phyloP scores from a whole-genome alignment of 257 asterid genomes.

The Solanum bulbocastanum region DNA sequence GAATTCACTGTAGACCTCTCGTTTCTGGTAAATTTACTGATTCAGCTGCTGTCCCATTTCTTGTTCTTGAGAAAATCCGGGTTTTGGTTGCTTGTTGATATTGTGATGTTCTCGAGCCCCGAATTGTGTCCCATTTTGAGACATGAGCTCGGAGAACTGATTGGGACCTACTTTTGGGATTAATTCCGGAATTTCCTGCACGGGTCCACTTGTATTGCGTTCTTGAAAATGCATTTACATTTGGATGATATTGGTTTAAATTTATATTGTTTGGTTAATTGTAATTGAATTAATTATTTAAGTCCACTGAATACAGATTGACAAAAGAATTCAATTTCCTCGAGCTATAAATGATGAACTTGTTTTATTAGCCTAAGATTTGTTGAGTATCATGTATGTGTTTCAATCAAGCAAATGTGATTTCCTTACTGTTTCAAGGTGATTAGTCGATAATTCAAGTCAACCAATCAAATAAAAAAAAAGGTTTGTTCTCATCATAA shows the following conservation, averaged over 20 bases:
- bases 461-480: not conserved
- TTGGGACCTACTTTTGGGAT: no score
- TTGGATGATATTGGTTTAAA: not conserved
- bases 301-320: not conserved
- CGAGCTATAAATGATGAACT: not conserved
- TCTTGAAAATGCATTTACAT: not conserved
- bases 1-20: no score
- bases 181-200: no score
- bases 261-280: not conserved
- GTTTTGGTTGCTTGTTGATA: no score
- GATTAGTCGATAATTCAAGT: not conserved
- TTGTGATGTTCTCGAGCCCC: no score
- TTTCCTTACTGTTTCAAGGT: not conserved
- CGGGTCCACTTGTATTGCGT: not conserved
- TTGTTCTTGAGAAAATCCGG: no score
- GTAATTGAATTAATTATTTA: not conserved
- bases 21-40: no score
- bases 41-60: no score
- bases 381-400: fast-evolving
- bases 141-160: no score
- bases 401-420: not conserved
- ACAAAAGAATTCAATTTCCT: not conserved
- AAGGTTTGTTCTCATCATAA: fast-evolving
- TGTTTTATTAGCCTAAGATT: not conserved
- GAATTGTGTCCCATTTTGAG: no score